These are phyloP conservation scores for Trypanosoma caninum DNA, from an alignment of 208 protist species.

Conservation along the genomic window DNA sequence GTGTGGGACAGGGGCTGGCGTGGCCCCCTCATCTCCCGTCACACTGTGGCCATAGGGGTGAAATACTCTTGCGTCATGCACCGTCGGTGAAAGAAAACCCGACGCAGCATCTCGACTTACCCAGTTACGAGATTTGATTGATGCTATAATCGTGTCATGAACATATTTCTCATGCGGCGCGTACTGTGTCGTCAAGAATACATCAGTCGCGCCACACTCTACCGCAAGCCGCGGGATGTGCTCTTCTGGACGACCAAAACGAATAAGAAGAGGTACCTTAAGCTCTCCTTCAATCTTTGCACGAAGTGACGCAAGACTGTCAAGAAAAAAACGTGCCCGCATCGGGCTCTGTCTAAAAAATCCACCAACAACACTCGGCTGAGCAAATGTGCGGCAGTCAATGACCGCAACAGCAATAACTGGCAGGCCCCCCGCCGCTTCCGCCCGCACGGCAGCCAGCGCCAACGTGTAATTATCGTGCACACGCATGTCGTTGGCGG, in stretches of 20 bases:
- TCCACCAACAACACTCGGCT: conserved; percentile 73
- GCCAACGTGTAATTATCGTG: conserved; percentile 86
- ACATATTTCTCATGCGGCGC: conserved; percentile 76
- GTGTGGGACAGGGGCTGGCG: conserved; percentile 29
- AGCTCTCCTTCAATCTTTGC: conserved; percentile 44
- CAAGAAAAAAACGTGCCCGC: conserved; percentile 74
- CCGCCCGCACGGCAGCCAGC: conserved; percentile 57
- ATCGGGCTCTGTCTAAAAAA: conserved; percentile 83
- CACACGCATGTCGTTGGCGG: conserved; percentile 77
- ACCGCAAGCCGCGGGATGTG: conserved; percentile 73
- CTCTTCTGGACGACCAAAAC: conserved; percentile 78
- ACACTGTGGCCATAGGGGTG: conserved; percentile 11
- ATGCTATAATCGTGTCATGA: conserved; percentile 47
- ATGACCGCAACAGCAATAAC: conserved; percentile 73
- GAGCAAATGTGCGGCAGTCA: conserved; percentile 84
- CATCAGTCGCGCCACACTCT: conserved; percentile 66
- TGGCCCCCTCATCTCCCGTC: neutral
- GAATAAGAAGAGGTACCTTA: conserved; percentile 71
- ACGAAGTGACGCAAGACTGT: conserved; percentile 65
- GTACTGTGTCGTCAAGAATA: conserved; percentile 88
- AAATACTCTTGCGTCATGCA: conserved; percentile 1
- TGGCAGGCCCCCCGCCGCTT: conserved; percentile 32
- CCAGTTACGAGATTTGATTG: conserved; percentile 38
- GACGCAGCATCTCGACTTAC: conserved; percentile 31
- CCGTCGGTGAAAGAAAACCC: conserved; percentile 14